Conservation (phyloP, 345 rosid genomes). For the Zanthoxylum bungeanum region DNA sequence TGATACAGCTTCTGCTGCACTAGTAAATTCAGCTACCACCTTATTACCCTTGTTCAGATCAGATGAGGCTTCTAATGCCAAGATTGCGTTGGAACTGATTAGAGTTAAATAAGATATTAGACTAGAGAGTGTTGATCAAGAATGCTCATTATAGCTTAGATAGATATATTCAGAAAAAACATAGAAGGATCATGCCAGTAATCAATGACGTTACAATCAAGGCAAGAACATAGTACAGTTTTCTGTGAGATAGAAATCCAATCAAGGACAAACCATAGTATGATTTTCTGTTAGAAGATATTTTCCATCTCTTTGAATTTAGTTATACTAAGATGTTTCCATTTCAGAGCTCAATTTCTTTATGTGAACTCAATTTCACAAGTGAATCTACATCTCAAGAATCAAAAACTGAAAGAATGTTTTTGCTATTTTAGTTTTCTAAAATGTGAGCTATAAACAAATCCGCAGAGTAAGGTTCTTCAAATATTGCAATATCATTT, state of each 20-base stretch:
- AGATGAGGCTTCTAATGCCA: slow-evolving; percentile 37
- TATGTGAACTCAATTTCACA: too few relatives aligned
- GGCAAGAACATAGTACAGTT: background rate
- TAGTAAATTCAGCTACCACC: slow-evolving; percentile 27
- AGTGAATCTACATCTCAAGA: background rate
- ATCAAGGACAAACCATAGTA: background rate
- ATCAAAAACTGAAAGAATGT: background rate
- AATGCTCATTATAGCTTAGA: background rate
- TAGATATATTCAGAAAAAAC: background rate
- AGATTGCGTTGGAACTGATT: slow-evolving; percentile 40
- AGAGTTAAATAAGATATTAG: slow-evolving; percentile 16
- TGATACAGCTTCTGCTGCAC: slow-evolving; percentile 22
- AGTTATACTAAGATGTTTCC: background rate
- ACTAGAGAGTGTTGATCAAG: background rate
- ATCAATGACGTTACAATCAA: background rate
- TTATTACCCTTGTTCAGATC: slow-evolving; percentile 30
- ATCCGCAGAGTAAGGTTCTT: background rate
- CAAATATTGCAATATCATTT: background rate
- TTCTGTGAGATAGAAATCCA: background rate
- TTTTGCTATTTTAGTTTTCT: background rate
- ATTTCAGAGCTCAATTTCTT: background rate
- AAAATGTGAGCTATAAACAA: background rate
- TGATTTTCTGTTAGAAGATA: background rate
- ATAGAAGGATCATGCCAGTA: background rate
- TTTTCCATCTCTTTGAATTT: background rate